phyloP scores from a whole-genome alignment of 192 early-diverging fungal genomes.

The Chytriomyces sp. region DNA sequence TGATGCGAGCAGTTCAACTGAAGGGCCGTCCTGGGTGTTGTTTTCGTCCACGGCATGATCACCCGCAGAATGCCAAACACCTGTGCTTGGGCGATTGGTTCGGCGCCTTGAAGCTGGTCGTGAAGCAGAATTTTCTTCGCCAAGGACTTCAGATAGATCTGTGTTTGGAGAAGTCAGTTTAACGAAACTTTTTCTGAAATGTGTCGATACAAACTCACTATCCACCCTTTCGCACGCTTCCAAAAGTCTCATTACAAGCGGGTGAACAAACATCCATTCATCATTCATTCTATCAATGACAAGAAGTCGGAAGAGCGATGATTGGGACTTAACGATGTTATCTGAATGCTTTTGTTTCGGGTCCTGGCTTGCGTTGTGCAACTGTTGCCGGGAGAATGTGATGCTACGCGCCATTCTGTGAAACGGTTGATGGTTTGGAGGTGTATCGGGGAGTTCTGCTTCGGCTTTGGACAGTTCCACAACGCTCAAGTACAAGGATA shows the following conservation, averaged over 20 bases:
- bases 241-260: conserved; percentile 20
- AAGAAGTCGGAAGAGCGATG: conserved; percentile 29
- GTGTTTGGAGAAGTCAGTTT: no score
- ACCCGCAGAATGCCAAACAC: background rate
- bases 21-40: background rate
- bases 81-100: no score
- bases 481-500: conserved; percentile 12
- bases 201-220: background rate
- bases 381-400: background rate
- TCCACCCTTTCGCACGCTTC: conserved; percentile 12
- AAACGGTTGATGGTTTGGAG: conserved; percentile 7
- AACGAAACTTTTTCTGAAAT: background rate
- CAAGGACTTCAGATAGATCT: no score
- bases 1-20: background rate
- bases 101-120: no score
- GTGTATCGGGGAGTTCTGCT: background rate
- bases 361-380: background rate
- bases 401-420: conserved; percentile 5
- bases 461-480: conserved; percentile 10
- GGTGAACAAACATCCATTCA: conserved; percentile 31
- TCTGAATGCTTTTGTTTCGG: background rate
- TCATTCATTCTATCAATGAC: conserved; percentile 23
- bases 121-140: no score
- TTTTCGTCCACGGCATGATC: background rate
- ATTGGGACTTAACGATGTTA: conserved; percentile 29